Evolutionary conservation across 768 basidiomycete species (phyloP), one percentile per base, ranked within the genome.

Genomic region (Rubroboletus pulcherrimus): DNA sequence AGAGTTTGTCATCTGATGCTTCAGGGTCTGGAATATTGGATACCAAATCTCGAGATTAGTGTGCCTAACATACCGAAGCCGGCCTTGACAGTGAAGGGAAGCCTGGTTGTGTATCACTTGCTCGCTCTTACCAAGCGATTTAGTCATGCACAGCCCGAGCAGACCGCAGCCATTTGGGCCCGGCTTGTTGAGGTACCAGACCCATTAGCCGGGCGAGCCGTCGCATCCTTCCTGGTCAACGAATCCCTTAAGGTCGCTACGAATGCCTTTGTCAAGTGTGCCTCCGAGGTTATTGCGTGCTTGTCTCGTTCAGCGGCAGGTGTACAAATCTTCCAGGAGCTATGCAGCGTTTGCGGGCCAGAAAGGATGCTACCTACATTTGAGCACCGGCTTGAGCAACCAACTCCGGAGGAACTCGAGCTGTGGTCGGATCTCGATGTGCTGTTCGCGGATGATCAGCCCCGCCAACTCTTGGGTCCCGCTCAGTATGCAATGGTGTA

Each of bases 401-500:
- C 84, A 19, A 80, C 78, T 54, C 78, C 82, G 30, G 81, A 82
- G 45, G 89, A 90, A 51, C 76, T 87, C 67, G 87, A 87, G 54
- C 68, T 91, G 8, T 89, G 89, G 87, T 85, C 87, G 15, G 86
- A 91, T 62, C 80, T 94, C 19, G 88, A 89, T 60, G 81, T 83
- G 10, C 67, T 92, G 38, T 93, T 90, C 67, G 83, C 80, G 5
- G 71, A 75, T 1, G 85, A 85, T 55, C 81, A 87, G 58, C 87
- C 89, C 11, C 76, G 86, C 33, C 73, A 88, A 45, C 75, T 82
- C 3, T 75, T 96, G 48, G 89, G 90, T 15, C 84, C 90, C 0
- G 91, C 91, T 14, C 93, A 96, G 66, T 91, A 91, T 66, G 93
- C 94, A 1, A 82, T 93, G 73, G 77, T 96, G 9, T 93, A 94